Percentiles rank a stretch among this genome's conserved stretches.
Evolutionary conservation across 2,329 filamentous ascomycete species (phyloP).

Genomic region (Aspergillus arachidicola): DNA sequence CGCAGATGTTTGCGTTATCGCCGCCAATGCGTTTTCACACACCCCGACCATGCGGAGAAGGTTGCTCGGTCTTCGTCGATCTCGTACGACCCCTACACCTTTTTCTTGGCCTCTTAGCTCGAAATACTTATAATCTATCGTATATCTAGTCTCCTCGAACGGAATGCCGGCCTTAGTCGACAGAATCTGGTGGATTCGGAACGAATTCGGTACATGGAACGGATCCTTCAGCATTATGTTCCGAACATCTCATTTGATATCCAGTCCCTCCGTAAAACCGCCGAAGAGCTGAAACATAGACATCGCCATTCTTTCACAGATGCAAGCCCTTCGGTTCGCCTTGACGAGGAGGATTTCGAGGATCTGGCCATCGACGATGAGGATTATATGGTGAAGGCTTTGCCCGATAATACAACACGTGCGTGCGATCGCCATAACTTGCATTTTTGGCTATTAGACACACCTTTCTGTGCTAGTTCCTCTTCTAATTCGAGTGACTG

Average conservation of each 20-base stretch:
- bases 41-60: slow-evolving; percentile 38
- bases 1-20: slow-evolving; percentile 55
- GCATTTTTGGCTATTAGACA: not conserved
- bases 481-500: not conserved
- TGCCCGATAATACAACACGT: slow-evolving; percentile 45
- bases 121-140: not conserved
- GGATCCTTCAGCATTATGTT: slow-evolving; percentile 51
- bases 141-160: slow-evolving; percentile 30
- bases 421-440: slow-evolving; percentile 15
- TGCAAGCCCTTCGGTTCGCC: slow-evolving; percentile 28
- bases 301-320: slow-evolving; percentile 37
- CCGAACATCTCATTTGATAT: slow-evolving; percentile 49
- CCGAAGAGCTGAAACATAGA: slow-evolving; percentile 46
- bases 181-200: slow-evolving; percentile 41
- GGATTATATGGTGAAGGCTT: slow-evolving; percentile 43
- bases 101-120: slow-evolving; percentile 3
- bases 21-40: slow-evolving; percentile 54
- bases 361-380: slow-evolving; percentile 47
- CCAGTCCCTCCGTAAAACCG: slow-evolving; percentile 46
- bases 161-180: slow-evolving; percentile 32
- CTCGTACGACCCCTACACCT: slow-evolving; percentile 29
- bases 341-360: slow-evolving; percentile 40
- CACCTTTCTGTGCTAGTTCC: not conserved
- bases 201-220: slow-evolving; percentile 49
- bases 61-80: slow-evolving; percentile 32